Base-by-base conservation (phyloP, 140 eudicot species). In the Anethum foeniculum region DNA sequence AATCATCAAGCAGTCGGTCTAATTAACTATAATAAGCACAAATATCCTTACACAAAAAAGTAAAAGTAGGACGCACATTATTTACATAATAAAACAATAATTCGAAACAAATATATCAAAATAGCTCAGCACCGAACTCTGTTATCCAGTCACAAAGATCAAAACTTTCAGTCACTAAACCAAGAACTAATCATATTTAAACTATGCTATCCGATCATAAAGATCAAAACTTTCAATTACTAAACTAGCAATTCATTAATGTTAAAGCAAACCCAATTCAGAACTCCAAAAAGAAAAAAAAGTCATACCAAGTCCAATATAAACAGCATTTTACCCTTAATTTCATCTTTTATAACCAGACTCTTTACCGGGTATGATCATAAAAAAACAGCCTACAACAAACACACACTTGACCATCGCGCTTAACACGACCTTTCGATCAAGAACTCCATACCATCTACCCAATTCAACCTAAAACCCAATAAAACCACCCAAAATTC, bases 401-500 rank as follows among this genome's bases (percentile, higher is more conserved):
- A 60, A 0, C 11, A 60, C 6, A 60, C 32, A 60, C 68, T n/a
- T n/a, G 32, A 60, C 27, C 68, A 60, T 60, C 14, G 15, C 15
- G 12, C 32, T 60, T n/a, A n/a, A 3, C 32, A 25, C 68, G 30
- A 25, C 15, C 30, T 60, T 60, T 10, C 32, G 25, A 60, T 60
- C 68, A 25, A 60, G 4, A 60, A 60, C 68, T n/a, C 51, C 30
- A 73, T 18, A 41, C 0, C 21, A 19, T 41, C 73, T 81, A 62
- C 79, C 44, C 12, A 41, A 81, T 71, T 76, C 48, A 75, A 44
- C 78, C 60, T 43, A n/a, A 65, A 83, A 75, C 75, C 68, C 75
- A 52, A 60, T 28, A 79, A 64, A 18, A 32, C 48, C 78, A 52
- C 80, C 48, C 64, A 78, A 6, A 30, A 78, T 25, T 60, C 80